Percentiles rank a stretch among this genome's conserved stretches.
These are phyloP conservation scores for Cercospora beticola DNA, from an alignment of 2,329 filamentous ascomycete species.

Conservation along the genomic window DNA sequence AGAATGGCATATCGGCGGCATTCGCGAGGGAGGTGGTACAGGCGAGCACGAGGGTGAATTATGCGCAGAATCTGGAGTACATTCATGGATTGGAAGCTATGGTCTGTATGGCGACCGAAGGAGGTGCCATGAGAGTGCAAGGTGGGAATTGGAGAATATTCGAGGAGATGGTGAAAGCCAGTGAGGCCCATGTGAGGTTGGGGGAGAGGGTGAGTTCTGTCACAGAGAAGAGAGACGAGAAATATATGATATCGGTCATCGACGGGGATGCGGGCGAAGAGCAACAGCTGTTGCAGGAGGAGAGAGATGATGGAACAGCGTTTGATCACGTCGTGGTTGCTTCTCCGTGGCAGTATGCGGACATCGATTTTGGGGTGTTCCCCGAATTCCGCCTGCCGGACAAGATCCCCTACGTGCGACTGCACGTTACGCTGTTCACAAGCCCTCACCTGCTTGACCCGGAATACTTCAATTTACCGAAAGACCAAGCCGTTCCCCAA, in stretches of 20 bases:
- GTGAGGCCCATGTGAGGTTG: constrained; percentile 60
- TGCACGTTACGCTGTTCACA: constrained; percentile 88
- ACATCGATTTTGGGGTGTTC: constrained; percentile 1
- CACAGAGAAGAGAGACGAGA: constrained; percentile 35
- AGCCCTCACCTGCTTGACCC: constrained; percentile 72
- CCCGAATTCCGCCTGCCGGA: constrained; percentile 59
- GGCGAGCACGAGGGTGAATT: constrained; percentile 89
- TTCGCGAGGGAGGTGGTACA: constrained; percentile 85
- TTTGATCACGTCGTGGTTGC: constrained; percentile 71
- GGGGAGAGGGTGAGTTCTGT: constrained; percentile 69
- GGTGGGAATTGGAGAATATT: constrained; percentile 97
- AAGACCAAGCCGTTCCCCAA: constrained; percentile 62
- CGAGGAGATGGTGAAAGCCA: constrained; percentile 69
- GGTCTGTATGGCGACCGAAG: constrained; percentile 87
- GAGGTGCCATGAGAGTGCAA: constrained; percentile 67
- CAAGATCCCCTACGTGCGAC: constrained; percentile 75
- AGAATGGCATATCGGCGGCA: constrained; percentile 63
- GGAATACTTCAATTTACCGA: constrained; percentile 66
- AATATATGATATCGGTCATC: constrained; percentile 37
- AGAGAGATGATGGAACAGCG: not conserved
- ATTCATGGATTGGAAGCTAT: constrained; percentile 90
- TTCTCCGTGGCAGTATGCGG: constrained; percentile 65
- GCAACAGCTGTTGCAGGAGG: not conserved
- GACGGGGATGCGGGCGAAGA: not conserved
- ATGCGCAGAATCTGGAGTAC: constrained; percentile 79